Base-by-base conservation (phyloP, 352 stramenopile genomes). In the Salisapilia sapeloensis region DNA sequence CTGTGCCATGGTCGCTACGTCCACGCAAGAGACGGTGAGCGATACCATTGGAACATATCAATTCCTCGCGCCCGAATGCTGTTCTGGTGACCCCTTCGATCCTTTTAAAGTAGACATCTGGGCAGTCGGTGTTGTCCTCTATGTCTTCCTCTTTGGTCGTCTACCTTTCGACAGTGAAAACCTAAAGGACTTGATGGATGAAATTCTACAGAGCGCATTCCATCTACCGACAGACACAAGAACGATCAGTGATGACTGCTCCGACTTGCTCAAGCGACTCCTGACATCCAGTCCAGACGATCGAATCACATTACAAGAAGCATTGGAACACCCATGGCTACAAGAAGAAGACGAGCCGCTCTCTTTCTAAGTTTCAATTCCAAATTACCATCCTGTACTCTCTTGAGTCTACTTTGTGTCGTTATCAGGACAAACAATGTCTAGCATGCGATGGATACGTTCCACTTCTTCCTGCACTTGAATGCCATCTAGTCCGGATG, bases 1-100 rank as follows among this genome's bases (percentile, higher is more conserved):
- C 11, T 93, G 79, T 38, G 79, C 81, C 9, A 61, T 75, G 40
- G 33, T 23, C 0, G 47, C 66, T 30, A 18, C 17, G n/a, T 24
- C 15, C 21, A 19, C 6, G 23, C 13, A 8, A 25, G 32, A 38
- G 35, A 32, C 35, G 5, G 36, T 92, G 18, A 71, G 60, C 4
- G 66, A 92, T 29, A 93, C 82, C 1, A 59, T 80, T 21, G 82
- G 82, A 13, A 93, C 82, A n/a, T 93, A 85, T 41, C 76, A 87
- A 38, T 94, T 94, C 34, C 35, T 92, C 4, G 66, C 76, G 3
- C 80, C 82, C n/a, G 82, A 94, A 39, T 86, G 69, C 42, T 90
- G 79, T 41, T 70, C 54, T 3, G 79, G 78, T 3, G 70, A 89
- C 14, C 53, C 50, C 13, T 93, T 90, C 44, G 67, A 85, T 32